Percentiles rank a stretch among this genome's conserved stretches.
Conservation (phyloP, 805 yeast species). For the Candida maris region DNA sequence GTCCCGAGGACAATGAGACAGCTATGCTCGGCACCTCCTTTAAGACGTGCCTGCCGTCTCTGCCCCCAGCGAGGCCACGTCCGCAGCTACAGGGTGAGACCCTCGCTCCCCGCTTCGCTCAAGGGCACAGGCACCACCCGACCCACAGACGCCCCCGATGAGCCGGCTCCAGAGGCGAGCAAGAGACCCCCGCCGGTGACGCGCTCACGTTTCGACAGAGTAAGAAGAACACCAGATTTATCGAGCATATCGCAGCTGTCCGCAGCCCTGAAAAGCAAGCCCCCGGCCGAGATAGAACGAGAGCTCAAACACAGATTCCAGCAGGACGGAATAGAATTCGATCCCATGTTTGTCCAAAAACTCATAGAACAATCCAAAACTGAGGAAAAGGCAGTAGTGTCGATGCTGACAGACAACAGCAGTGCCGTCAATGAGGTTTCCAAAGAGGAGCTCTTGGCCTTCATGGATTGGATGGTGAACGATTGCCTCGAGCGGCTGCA, state of each 20-base stretch:
- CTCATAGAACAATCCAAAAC: conserved; percentile 23
- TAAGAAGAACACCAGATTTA: too few species aligned
- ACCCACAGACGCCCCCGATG: too few species aligned
- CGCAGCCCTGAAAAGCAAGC: conserved; percentile 10
- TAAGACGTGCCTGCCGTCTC: too few species aligned
- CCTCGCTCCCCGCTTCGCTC: too few species aligned
- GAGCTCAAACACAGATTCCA: conserved; percentile 24
- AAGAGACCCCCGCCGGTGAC: too few species aligned
- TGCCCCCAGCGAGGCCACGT: too few species aligned
- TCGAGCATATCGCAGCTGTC: not conserved
- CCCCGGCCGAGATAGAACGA: conserved; percentile 25
- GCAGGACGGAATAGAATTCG: conserved; percentile 27
- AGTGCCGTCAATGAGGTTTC: conserved; percentile 15
- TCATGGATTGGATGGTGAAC: conserved; percentile 27
- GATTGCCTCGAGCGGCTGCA: conserved; percentile 21
- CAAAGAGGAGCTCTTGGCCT: conserved; percentile 19
- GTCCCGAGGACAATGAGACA: too few species aligned
- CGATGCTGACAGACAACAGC: conserved; percentile 11
- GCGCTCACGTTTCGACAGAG: too few species aligned
- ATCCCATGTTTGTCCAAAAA: conserved; percentile 26
- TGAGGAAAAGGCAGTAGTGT: conserved; percentile 16
- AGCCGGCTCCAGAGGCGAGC: too few species aligned
- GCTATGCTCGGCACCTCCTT: too few species aligned
- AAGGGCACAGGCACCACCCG: too few species aligned
- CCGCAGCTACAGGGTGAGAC: too few species aligned